Conservation (phyloP, 441 rosid genomes). For the Eutrema salsugineum region DNA sequence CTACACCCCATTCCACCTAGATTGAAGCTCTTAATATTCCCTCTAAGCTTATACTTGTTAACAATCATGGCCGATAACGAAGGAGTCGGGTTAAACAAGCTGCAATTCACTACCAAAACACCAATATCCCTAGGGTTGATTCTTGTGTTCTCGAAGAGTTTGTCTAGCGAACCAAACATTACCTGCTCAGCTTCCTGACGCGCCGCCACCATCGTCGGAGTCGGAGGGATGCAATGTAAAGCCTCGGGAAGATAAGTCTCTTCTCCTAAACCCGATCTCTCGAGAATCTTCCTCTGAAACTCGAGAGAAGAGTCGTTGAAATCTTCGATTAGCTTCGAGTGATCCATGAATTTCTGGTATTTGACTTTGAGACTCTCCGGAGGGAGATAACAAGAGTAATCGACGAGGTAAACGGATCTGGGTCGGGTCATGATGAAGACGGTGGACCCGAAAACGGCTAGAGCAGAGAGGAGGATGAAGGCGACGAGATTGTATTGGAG, state of each 20-base stretch:
- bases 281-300: conserved; percentile 78
- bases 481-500: conserved; percentile 81
- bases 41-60: conserved; percentile 12
- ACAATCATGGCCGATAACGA: not conserved
- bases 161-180: conserved; percentile 77
- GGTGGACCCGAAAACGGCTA: conserved; percentile 66
- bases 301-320: conserved; percentile 75
- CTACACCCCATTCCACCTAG: conserved; percentile 13
- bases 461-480: conserved; percentile 57
- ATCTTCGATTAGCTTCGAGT: conserved; percentile 63
- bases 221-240: conserved; percentile 67
- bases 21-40: conserved; percentile 1
- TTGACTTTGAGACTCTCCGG: conserved; percentile 54
- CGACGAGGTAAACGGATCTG: conserved; percentile 73
- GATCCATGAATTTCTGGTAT: conserved; percentile 63
- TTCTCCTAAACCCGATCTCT: conserved; percentile 86
- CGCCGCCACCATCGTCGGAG: conserved; percentile 74
- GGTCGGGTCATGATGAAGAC: conserved; percentile 81
- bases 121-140: not conserved
- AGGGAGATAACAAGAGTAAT: conserved; percentile 72
- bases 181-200: conserved; percentile 91
- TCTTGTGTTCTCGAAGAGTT: conserved; percentile 40
- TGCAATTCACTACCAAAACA: not conserved
- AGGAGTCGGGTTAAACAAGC: conserved; percentile 11
- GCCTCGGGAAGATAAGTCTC: conserved; percentile 87